Evolutionary conservation across 768 basidiomycete genomes (phyloP).

Genomic region (Pleurotus citrinopileatus): DNA sequence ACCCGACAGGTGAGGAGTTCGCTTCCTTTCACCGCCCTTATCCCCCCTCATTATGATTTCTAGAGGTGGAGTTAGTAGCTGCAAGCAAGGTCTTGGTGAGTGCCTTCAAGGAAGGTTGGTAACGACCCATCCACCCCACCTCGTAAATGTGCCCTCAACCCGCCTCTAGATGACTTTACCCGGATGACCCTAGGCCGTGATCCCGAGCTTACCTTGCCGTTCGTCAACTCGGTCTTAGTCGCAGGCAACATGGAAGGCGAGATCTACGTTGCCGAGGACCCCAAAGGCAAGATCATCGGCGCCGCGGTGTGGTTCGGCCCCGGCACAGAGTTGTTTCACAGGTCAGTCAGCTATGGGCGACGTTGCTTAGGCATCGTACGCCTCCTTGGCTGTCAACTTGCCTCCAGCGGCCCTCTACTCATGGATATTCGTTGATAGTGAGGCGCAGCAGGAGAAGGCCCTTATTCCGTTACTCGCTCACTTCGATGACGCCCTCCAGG

Average conservation of each 20-base stretch:
- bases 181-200: constrained; percentile 3
- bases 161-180: neutral
- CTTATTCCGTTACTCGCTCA: constrained; percentile 1
- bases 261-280: constrained; percentile 17
- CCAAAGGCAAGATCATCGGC: constrained; percentile 10
- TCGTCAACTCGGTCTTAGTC: constrained; percentile 4
- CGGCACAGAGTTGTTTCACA: constrained; percentile 15
- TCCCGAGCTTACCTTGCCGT: constrained; percentile 1
- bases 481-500: constrained; percentile 1
- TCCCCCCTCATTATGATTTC: neutral
- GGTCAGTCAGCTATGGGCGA: constrained; percentile 3
- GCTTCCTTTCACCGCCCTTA: neutral
- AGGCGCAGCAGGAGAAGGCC: constrained; percentile 5
- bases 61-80: constrained; percentile 1
- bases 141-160: neutral
- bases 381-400: neutral
- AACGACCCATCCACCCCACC: neutral
- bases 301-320: constrained; percentile 20
- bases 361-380: constrained; percentile 8
- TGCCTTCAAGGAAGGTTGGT: constrained; percentile 6
- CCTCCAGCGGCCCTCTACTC: constrained; percentile 9
- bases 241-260: constrained; percentile 14
- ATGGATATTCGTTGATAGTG: constrained; percentile 5
- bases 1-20: neutral
- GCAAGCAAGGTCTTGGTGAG: neutral